Evolutionary conservation across 1,139 yeast species (phyloP), one percentile per base, ranked within the genome.

Genomic region (Sugiyamaella castrensis): DNA sequence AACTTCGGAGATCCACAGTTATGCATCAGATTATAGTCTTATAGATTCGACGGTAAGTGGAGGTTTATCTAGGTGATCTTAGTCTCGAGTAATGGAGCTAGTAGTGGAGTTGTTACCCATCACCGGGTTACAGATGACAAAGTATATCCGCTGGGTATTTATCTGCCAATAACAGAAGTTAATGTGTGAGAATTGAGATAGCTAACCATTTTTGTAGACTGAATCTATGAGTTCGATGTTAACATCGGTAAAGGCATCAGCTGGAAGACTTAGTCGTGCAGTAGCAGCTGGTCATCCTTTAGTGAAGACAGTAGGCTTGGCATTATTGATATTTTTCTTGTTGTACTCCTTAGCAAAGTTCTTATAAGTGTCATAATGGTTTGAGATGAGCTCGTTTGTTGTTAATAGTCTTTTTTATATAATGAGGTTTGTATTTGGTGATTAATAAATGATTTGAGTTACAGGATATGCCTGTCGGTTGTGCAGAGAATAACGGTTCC

Each of bases 341-440:
- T 58, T 87, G 34, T 88, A 88, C 78, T 77, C 82, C 60, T 66
- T 87, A 54, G 74, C 75, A 61, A 83, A 81, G 64, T 70, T 83
- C 40, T 65, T 79, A 52, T 75, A 65, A 54, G 24, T 19, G 24
- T 19, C 24, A 5, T 19, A 19, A 19, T 19, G 24, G 24, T 19
- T 4, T 19, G 24, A 19, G 24, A 19, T 19, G 24, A 19, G 24
- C 5, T 19, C 3, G 24, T 19, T 19, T 19, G 3, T 19, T 19
- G 24, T 19, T 19, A 19, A 19, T 19, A 19, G 24, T 19, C 5
- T 19, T n/a, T n/a, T n/a, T n/a, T n/a, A n/a, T n/a, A n/a, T n/a
- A n/a, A n/a, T n/a, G n/a, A n/a, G n/a, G 24, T 19, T 19, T 19
- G 24, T 4, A 19, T 19, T 19, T 19, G 24, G 3, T 19, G 24